A percentile compares a stretch with the other conserved stretches of the same genome.
These are phyloP conservation scores for Pilobolus umbonatus DNA, from an alignment of 192 early-diverging fungal species.

Conservation along the genomic window DNA sequence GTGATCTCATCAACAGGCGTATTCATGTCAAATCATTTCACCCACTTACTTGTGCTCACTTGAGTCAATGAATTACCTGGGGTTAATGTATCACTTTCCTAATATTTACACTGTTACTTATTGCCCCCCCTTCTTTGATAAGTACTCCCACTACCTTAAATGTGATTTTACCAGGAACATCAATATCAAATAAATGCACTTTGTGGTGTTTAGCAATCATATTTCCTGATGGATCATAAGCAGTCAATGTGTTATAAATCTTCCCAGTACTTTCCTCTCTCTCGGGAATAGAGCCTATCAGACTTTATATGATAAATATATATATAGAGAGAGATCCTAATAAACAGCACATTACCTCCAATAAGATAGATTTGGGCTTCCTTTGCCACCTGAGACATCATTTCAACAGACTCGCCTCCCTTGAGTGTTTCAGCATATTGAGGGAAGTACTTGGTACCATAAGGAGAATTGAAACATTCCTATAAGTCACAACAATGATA, in stretches of 20 bases:
- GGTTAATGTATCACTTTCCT: slow-evolving; percentile 77
- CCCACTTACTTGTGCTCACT: slow-evolving; percentile 59
- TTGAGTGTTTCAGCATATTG: slow-evolving; percentile 83
- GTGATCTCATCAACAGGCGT: not conserved
- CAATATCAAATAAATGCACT: slow-evolving; percentile 95
- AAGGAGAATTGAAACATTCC: slow-evolving; percentile 99
- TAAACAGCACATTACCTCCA: slow-evolving; percentile 42
- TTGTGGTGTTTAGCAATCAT: slow-evolving; percentile 69
- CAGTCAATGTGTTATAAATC: slow-evolving; percentile 82
- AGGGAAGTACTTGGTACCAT: slow-evolving; percentile 89
- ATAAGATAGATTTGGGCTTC: slow-evolving; percentile 85
- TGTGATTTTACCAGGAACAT: slow-evolving; percentile 86
- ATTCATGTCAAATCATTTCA: no score
- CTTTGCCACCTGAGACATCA: slow-evolving; percentile 77
- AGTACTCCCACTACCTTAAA: slow-evolving; percentile 55
- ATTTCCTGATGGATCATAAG: slow-evolving; percentile 63
- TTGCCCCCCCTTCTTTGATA: not conserved
- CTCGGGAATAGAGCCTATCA: slow-evolving; percentile 83
- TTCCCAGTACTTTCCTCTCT: slow-evolving; percentile 41
- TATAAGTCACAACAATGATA: slow-evolving; percentile 8
- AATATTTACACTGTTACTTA: not conserved
- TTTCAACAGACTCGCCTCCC: slow-evolving; percentile 63
- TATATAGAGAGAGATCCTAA: not conserved
- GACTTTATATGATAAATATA: not conserved
- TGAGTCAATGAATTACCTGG: slow-evolving; percentile 74